Conservation (phyloP, 495 filamentous ascomycete genomes). For the Aspergillus haitiensis region DNA sequence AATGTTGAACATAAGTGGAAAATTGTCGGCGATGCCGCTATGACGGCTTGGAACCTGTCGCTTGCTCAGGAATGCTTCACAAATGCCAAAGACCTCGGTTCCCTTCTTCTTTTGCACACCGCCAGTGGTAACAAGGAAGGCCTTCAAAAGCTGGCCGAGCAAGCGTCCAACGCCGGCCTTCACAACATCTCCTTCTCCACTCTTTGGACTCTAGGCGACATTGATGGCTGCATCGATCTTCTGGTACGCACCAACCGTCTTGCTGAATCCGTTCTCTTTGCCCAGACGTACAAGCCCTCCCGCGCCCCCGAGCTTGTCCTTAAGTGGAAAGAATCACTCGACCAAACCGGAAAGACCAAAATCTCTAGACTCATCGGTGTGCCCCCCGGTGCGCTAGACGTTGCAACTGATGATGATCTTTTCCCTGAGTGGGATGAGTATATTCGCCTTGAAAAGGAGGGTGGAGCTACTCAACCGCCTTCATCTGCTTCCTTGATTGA, state of each 20-base stretch:
- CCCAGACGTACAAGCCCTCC: constrained; percentile 91
- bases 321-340: constrained; percentile 78
- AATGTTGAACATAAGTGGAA: constrained; percentile 98
- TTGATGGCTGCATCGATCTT: constrained; percentile 78
- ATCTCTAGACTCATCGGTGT: constrained; percentile 78
- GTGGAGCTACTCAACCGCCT: constrained; percentile 41
- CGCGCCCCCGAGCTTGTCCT: constrained; percentile 64
- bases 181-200: constrained; percentile 92
- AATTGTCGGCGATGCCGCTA: constrained; percentile 86
- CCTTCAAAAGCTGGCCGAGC: constrained; percentile 64
- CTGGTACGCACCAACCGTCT: constrained; percentile 73
- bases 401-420: constrained; percentile 76
- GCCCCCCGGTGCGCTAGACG: constrained; percentile 58
- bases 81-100: constrained; percentile 85
- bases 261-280: constrained; percentile 85
- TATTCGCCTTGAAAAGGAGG: constrained; percentile 74
- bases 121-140: constrained; percentile 75
- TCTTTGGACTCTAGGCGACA: constrained; percentile 82
- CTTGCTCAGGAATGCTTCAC: constrained; percentile 92
- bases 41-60: constrained; percentile 79
- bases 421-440: constrained; percentile 97
- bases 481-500: constrained; percentile 52
- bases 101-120: constrained; percentile 80
- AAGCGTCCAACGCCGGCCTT: constrained; percentile 72
- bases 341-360: constrained; percentile 77